A percentile compares a stretch with the other conserved stretches of the same genome.
Evolutionary conservation across 163 green algal genomes (phyloP).

Genomic region (Chloroidium sp.): DNA sequence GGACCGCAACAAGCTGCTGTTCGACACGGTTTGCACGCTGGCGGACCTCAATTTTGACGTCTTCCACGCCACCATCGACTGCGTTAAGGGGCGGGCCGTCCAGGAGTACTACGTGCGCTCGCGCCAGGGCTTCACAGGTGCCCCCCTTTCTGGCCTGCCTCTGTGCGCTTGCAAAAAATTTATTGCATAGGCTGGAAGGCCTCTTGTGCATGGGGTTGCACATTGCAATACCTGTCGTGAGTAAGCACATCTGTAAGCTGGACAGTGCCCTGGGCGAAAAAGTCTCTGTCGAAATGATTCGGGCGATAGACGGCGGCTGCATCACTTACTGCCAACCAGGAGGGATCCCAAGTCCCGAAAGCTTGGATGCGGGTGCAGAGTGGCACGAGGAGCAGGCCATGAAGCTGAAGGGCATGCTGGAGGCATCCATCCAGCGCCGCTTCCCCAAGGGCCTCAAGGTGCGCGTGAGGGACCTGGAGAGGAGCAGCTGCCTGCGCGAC

Average conservation of each 20-base stretch:
- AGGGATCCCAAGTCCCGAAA: no score
- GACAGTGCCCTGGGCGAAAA: no score
- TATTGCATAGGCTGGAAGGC: neutral
- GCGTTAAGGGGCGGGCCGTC: slow-evolving; percentile 22
- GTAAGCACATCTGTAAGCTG: neutral
- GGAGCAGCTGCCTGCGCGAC: slow-evolving; percentile 51
- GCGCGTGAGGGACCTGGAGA: slow-evolving; percentile 57
- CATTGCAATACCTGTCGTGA: neutral
- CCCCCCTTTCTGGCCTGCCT: neutral
- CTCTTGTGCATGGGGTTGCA: neutral
- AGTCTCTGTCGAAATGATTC: no score
- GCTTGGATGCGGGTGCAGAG: slow-evolving; percentile 5
- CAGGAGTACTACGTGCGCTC: slow-evolving; percentile 86
- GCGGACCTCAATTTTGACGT: slow-evolving; percentile 93
- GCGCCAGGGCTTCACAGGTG: slow-evolving; percentile 21
- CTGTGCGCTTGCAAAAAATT: neutral
- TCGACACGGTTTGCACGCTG: slow-evolving; percentile 89
- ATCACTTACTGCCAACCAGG: neutral
- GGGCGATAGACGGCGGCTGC: no score
- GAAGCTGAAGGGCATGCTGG: slow-evolving; percentile 71
- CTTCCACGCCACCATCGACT: slow-evolving; percentile 89
- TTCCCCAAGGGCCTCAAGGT: slow-evolving; percentile 76
- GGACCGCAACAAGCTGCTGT: slow-evolving; percentile 93
- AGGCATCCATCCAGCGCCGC: slow-evolving; percentile 70
- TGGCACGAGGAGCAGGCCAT: slow-evolving; percentile 39